These are phyloP conservation scores for Hypomyces rosellus DNA, from an alignment of 2,329 filamentous ascomycete genomes.

Conservation along the genomic window DNA sequence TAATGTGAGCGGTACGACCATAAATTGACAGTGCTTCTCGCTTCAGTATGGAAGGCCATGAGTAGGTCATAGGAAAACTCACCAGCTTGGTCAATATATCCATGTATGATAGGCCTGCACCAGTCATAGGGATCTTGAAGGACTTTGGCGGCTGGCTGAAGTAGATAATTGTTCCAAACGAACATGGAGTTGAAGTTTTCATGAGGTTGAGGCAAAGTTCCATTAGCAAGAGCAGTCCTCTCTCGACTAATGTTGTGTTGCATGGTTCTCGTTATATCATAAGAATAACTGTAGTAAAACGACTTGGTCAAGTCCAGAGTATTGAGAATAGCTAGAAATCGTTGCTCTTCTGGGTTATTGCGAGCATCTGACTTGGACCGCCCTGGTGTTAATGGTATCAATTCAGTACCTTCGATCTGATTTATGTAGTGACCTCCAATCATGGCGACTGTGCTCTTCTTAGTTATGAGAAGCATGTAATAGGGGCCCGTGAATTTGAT, in stretches of 20 bases:
- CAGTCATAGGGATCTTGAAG: slow-evolving; percentile 85
- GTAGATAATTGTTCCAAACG: slow-evolving; percentile 89
- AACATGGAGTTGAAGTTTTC: slow-evolving; percentile 90
- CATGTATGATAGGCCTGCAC: slow-evolving; percentile 93
- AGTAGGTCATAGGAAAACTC: slow-evolving; percentile 13
- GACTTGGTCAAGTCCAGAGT: slow-evolving; percentile 85
- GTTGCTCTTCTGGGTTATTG: slow-evolving; percentile 74
- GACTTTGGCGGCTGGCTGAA: slow-evolving; percentile 63
- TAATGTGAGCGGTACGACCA: slow-evolving; percentile 83
- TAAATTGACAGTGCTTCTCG: slow-evolving; percentile 66
- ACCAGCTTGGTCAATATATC: slow-evolving; percentile 85
- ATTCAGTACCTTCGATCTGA: slow-evolving; percentile 87
- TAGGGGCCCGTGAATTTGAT: slow-evolving; percentile 93
- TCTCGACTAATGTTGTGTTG: slow-evolving; percentile 88
- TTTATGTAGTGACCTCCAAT: slow-evolving; percentile 94
- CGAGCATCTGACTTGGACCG: slow-evolving; percentile 68
- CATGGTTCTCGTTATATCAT: slow-evolving; percentile 86
- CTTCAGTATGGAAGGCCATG: background rate
- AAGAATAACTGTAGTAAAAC: slow-evolving; percentile 98
- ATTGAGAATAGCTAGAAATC: slow-evolving; percentile 82
- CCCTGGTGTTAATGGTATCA: slow-evolving; percentile 77
- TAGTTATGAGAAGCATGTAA: slow-evolving; percentile 96
- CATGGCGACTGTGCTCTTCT: slow-evolving; percentile 93
- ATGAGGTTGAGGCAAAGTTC: slow-evolving; percentile 50
- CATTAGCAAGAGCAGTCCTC: slow-evolving; percentile 62